These are phyloP conservation scores for Alternaria alternata DNA, from an alignment of 2,329 filamentous ascomycete species.

Conservation along the genomic window DNA sequence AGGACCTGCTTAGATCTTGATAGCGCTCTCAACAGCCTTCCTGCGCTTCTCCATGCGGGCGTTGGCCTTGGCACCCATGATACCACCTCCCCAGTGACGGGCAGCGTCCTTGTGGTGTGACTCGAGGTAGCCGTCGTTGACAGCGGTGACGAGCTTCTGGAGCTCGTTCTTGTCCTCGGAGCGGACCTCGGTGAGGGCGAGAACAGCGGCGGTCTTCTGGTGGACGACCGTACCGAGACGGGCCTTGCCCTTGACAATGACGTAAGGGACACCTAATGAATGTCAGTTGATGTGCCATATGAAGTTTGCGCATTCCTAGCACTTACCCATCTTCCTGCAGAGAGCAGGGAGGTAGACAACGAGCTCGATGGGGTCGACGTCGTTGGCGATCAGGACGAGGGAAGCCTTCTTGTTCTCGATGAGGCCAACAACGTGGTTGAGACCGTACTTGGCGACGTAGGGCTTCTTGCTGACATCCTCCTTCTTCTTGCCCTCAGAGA, in stretches of 20 bases:
- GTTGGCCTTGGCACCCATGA: constrained; percentile 96
- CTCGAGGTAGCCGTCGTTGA: constrained; percentile 98
- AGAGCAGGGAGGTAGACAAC: constrained; percentile 99
- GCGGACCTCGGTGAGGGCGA: constrained; percentile 95
- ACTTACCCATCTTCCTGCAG: constrained; percentile 95
- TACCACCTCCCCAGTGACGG: constrained; percentile 98
- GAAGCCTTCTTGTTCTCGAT: constrained; percentile 95
- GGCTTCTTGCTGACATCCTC: constrained; percentile 99
- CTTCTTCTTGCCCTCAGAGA: constrained; percentile 99
- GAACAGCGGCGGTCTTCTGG: constrained; percentile 99
- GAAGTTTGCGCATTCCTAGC: background rate
- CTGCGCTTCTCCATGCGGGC: constrained; percentile 82
- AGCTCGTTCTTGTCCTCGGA: constrained; percentile 98
- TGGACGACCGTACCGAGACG: constrained; percentile 98
- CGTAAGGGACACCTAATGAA: constrained; percentile 74
- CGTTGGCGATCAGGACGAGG: constrained; percentile 97
- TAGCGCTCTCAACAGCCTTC: constrained; percentile 91
- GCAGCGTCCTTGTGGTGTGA: constrained; percentile 86
- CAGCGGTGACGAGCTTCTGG: constrained; percentile 90
- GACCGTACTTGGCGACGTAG: constrained; percentile 98
- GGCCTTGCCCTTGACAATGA: constrained; percentile 99
- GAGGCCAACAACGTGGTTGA: constrained; percentile 84
- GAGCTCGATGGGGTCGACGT: constrained; percentile 99
- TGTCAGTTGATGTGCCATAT: background rate
- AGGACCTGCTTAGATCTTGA: constrained; percentile 84